Conservation (phyloP, 176 grass and related monocot genomes). For the Pharus latifolius region DNA sequence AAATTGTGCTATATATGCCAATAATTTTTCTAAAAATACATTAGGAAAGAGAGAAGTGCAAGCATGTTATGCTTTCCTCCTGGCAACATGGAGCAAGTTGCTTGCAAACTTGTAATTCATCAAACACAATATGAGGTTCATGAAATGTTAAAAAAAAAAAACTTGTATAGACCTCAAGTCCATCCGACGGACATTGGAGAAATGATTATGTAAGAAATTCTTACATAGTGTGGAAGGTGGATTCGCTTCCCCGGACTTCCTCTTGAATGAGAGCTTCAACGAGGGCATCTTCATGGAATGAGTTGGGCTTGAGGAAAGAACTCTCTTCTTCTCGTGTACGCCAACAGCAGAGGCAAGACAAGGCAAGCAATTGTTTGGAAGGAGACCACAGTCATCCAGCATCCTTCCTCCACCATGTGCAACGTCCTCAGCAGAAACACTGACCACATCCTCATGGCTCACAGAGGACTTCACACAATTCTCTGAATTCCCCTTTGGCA, state of each 20-base stretch:
- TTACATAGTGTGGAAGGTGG: conserved; percentile 53
- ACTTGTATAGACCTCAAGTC: not conserved
- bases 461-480: conserved; percentile 34
- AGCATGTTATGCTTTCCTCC: not conserved
- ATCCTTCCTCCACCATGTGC: conserved; percentile 36
- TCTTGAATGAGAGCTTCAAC: conserved; percentile 88
- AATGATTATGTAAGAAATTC: no score
- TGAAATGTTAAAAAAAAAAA: not conserved
- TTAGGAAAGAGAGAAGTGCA: not conserved
- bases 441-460: conserved; percentile 38
- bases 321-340: conserved; percentile 65
- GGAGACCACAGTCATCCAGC: conserved; percentile 69
- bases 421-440: conserved; percentile 25
- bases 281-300: conserved; percentile 78
- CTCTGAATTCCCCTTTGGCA: conserved; percentile 30
- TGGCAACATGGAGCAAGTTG: not conserved
- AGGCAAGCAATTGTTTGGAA: conserved; percentile 78
- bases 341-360: conserved; percentile 61
- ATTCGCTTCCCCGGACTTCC: conserved; percentile 72
- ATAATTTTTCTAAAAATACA: not conserved
- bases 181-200: not conserved
- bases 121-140: not conserved
- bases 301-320: conserved; percentile 50
- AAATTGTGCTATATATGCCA: not conserved
- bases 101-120: not conserved